These are phyloP conservation scores for Cyclostephanos tholiformis DNA, from an alignment of 108 stramenopile genomes.

Conservation along the genomic window DNA sequence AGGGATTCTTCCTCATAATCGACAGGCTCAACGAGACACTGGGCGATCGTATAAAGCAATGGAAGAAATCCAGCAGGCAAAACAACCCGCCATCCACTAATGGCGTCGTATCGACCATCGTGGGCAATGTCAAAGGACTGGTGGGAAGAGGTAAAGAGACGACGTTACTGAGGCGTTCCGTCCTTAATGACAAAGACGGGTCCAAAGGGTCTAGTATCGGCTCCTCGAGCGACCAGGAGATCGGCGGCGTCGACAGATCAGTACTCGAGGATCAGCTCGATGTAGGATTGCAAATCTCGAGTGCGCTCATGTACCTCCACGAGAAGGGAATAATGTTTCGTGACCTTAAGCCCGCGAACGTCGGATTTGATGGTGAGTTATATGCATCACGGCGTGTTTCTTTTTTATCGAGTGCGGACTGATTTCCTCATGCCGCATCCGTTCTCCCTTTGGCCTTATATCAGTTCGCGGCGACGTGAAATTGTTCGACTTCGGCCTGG, in stretches of 20 bases:
- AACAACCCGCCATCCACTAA: background rate
- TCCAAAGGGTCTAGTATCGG: background rate
- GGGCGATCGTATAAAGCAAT: slow-evolving; percentile 33
- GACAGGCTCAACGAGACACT: slow-evolving; percentile 55
- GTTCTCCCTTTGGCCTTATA: background rate
- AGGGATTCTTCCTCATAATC: slow-evolving; percentile 52
- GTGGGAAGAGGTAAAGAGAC: background rate
- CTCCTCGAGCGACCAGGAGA: background rate
- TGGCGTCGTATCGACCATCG: background rate
- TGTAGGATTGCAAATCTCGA: slow-evolving; percentile 18
- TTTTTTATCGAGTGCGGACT: background rate
- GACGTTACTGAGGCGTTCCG: background rate
- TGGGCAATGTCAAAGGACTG: background rate
- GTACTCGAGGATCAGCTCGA: slow-evolving; percentile 12
- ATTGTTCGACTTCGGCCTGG: slow-evolving; percentile 69
- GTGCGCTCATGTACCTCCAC: slow-evolving; percentile 25
- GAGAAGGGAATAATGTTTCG: slow-evolving; percentile 31
- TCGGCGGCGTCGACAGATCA: background rate
- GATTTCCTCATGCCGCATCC: background rate
- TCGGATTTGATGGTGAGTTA: slow-evolving; percentile 21
- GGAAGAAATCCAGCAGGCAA: slow-evolving; percentile 3
- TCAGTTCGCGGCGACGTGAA: slow-evolving; percentile 43
- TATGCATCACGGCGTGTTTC: background rate
- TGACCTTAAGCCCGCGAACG: slow-evolving; percentile 32
- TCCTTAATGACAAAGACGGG: too few relatives aligned